Evolutionary conservation across 1,284 basidiomycete genomes (phyloP), one percentile per base, ranked within the genome.

Genomic region (Hortiboletus rubellus): DNA sequence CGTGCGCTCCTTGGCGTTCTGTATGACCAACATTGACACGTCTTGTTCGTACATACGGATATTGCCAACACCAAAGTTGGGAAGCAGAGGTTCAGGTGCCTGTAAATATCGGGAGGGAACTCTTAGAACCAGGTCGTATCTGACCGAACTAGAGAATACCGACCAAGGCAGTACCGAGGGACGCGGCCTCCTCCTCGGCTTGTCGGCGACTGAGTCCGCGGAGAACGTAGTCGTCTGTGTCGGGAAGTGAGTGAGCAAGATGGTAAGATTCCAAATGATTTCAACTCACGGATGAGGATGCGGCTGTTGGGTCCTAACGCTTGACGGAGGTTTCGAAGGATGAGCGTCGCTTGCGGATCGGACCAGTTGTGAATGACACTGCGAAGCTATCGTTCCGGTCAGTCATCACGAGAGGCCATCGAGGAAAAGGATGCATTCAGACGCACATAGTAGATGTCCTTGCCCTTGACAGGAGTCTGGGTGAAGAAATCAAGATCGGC

Each of bases 31-130:
- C 73, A 75, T 73, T 10, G 62, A 58, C 36, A 76, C 34, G 43
- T 75, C 73, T 51, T 64, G 60, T 36, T 66, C 42, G 60, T 74
- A 72, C 54, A 60, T 58, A 4, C 65, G 63, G 31, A 72, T 55
- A 18, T 59, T 63, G n/a, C 73, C 73, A 11, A 65, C 68, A 24
- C 74, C 72, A 50, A 67, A 75, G 60, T 74, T 74, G 7, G 74
- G 66, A 31, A 74, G 60, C 31, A 74, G 59, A 5, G 72, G 73
- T 49, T 68, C 65, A 27, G 74, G 72, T 3, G 74, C 73, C 72
- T 73, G 59, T 34, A 34, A 49, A 49, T 8, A 22, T 5, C 33
- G 30, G 15, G 27, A 43, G 10, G 14, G 9, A 48, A 47, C 24
- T 5, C n/a, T 50, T 37, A 45, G 38, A 38, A 7, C 5, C 31